These are phyloP conservation scores for Amylocarpus encephaloides DNA, from an alignment of 2,329 filamentous ascomycete species.

Conservation along the genomic window DNA sequence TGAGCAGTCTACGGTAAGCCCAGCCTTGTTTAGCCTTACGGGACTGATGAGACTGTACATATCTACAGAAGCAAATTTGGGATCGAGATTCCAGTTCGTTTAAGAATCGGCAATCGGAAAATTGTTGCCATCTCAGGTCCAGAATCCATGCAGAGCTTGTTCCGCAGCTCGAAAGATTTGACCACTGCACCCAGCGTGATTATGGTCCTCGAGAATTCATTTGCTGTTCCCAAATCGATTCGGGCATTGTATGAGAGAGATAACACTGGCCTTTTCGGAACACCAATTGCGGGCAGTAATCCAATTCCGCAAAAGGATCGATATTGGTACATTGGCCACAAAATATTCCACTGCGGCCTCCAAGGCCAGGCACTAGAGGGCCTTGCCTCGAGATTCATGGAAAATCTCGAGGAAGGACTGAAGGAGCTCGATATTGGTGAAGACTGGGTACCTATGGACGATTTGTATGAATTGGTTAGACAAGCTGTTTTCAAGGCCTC, in stretches of 20 bases:
- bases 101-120: constrained; percentile 14
- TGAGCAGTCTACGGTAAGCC: constrained; percentile 12
- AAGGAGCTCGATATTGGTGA: constrained; percentile 6
- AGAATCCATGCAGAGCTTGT: constrained; percentile 15
- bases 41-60: not conserved
- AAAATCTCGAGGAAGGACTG: constrained; percentile 10
- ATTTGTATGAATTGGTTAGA: constrained; percentile 27
- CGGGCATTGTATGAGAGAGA: constrained; percentile 6
- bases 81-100: constrained; percentile 12
- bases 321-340: constrained; percentile 14
- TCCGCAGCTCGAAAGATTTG: constrained; percentile 15
- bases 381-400: constrained; percentile 10
- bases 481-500: constrained; percentile 24
- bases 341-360: constrained; percentile 10
- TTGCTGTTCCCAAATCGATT: constrained; percentile 9
- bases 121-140: constrained; percentile 18
- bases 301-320: constrained; percentile 13
- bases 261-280: constrained; percentile 12
- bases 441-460: constrained; percentile 19
- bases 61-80: constrained; percentile 13
- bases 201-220: constrained; percentile 15
- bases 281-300: constrained; percentile 14
- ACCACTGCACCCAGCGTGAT: constrained; percentile 10
- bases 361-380: constrained; percentile 12
- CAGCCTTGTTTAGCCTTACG: not conserved